Evolutionary conservation across 805 yeast genomes (phyloP), one percentile per base, ranked within the genome.

Genomic region (Lipomyces lipofer): DNA sequence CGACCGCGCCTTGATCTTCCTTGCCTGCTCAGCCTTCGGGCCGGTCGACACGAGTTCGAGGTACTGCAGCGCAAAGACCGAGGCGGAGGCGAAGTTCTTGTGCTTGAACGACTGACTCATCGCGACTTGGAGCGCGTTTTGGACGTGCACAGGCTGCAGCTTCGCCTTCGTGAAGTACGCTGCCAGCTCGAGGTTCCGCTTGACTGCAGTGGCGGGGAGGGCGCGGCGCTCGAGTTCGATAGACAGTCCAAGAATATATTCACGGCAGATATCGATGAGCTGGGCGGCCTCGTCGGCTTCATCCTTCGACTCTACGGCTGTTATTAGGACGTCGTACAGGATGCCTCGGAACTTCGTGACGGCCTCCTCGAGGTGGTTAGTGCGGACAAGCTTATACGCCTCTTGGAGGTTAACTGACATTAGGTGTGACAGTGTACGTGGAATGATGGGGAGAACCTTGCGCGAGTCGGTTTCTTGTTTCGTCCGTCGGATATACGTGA

Each of bases 51-150:
- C 80, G 48, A 90, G 78, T 65, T 81, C 78, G 67, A 94, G 78
- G 67, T 87, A 85, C 72, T 89, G 91, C 21, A 79, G 76, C 0
- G 99, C 98, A 76, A 94, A 94, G 67, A 83, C 84, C 5, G 96
- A 82, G 1, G 99, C 97, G 56, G 86, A 81, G 2, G 91, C 85
- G 73, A 74, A 94, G 73, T 94, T 92, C 71, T 91, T 90, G 69
- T 85, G 78, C 69, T 86, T 88, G 79, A 88, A 90, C 36, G 94
- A 82, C 75, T 88, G 95, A 43, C 86, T 83, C 94, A 92, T 87
- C 36, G 99, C 99, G 52, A 90, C 96, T 70, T 89, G 95, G 65
- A 90, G 77, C 10, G 98, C 96, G 67, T 89, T 85, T 50, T 85
- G 81, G 56, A 86, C 81, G 71, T 94, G 99, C 6, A 86, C 85